Evolutionary conservation across 805 yeast species (phyloP), one percentile per base, ranked within the genome.

Genomic region (Candida nemodendra): DNA sequence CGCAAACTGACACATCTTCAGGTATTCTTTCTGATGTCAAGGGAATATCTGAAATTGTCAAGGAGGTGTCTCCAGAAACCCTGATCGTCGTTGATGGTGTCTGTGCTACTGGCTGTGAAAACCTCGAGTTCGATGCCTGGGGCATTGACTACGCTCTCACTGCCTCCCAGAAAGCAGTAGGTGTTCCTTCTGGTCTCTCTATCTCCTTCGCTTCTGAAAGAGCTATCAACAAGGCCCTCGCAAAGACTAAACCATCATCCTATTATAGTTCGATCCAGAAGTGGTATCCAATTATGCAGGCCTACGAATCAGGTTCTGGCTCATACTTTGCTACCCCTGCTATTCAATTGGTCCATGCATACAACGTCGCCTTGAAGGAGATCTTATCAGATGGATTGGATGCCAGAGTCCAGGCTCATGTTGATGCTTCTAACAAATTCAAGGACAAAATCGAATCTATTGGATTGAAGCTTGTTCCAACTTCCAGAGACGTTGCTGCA

Each of bases 301-400:
- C 88, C 29, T 88, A 87, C 66, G 97, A 90, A 69, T 61, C 76
- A 33, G 90, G 90, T 32, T 71, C 74, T 47, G 79, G 76, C 13
- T 85, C 90, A 7, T 93, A 90, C 69, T 91, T 88, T 59, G 96
- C 96, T n/a, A 91, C 97, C 6, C 97, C 96, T n/a, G 84, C 97
- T 0, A 83, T 86, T 31, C 96, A 88, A 66, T 74, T 84, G 44
- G 69, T 91, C 44, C 84, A 84, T 56, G 90, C 96, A 12, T 73
- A 88, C 53, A 79, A 79, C 59, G 84, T 75, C 4, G 80, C 96
- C 4, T 72, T 90, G 48, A 75, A 73, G 39, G 89, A 85, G 59
- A 80, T 89, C 47, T 65, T 87, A 41, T 44, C 47, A 6, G 28
- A 36, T 18, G 65, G 73, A 26, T 65, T 90, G 41, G 81, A 76